Percentiles rank a stretch among this genome's conserved stretches.
These are phyloP conservation scores for Trametes versicolor DNA, from an alignment of 1,284 basidiomycete genomes.

Conservation along the genomic window DNA sequence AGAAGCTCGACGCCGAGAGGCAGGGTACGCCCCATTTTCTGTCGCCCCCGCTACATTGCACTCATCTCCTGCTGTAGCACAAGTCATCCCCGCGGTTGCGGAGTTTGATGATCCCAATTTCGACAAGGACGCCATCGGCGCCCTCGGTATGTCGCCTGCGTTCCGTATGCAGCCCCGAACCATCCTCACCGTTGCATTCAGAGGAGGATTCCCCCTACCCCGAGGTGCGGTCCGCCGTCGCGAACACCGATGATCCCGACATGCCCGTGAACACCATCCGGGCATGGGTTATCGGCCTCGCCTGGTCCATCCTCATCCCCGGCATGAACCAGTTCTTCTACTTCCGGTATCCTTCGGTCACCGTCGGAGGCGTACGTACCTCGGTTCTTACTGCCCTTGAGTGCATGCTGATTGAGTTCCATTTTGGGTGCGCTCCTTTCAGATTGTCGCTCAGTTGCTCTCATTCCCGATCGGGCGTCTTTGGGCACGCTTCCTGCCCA, in stretches of 20 bases:
- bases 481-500: conserved; percentile 64
- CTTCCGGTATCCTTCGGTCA: conserved; percentile 72
- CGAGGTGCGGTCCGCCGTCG: conserved; percentile 81
- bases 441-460: conserved; percentile 68
- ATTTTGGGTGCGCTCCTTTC: not conserved
- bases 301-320: conserved; percentile 68
- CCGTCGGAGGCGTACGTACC: conserved; percentile 44
- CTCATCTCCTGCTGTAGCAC: conserved; percentile 3
- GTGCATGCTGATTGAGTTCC: conserved; percentile 1
- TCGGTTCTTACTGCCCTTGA: conserved; percentile 16
- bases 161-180: not conserved
- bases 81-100: conserved; percentile 34
- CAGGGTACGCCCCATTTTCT: conserved; percentile 28
- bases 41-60: not conserved
- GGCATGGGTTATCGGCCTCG: conserved; percentile 68
- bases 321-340: conserved; percentile 74
- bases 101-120: conserved; percentile 76
- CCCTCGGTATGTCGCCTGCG: conserved; percentile 36
- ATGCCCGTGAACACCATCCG: conserved; percentile 72
- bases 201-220: conserved; percentile 76
- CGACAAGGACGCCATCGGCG: conserved; percentile 52
- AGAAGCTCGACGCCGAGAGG: conserved; percentile 43
- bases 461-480: conserved; percentile 67
- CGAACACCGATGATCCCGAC: conserved; percentile 73
- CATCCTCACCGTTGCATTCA: conserved; percentile 20